phyloP scores from a whole-genome alignment of 768 basidiomycete species.

The Tylopilus plumbeoviolaceoides region DNA sequence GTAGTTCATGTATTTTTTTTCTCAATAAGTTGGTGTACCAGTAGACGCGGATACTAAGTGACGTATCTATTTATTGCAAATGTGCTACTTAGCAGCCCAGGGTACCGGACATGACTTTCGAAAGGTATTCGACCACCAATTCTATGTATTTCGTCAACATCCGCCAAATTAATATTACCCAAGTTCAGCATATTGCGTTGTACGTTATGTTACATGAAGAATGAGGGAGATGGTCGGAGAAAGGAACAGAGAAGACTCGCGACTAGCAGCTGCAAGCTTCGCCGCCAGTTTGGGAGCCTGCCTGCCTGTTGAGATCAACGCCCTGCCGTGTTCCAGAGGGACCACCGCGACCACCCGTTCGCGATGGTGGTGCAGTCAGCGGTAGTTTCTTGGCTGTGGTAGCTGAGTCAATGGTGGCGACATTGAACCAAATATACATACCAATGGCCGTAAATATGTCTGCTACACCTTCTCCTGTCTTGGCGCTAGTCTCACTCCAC shows the following conservation, averaged over 20 bases:
- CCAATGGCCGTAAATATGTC: slow-evolving; percentile 87
- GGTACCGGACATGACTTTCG: neutral
- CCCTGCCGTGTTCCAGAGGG: slow-evolving; percentile 56
- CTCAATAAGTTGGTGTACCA: neutral
- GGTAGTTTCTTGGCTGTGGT: slow-evolving; percentile 81
- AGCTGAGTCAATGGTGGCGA: neutral
- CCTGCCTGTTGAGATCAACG: slow-evolving; percentile 79
- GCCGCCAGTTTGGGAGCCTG: slow-evolving; percentile 42
- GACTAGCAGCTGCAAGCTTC: slow-evolving; percentile 76
- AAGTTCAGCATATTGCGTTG: slow-evolving; percentile 26
- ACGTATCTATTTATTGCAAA: neutral
- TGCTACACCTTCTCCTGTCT: slow-evolving; percentile 80
- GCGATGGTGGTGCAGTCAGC: slow-evolving; percentile 65
- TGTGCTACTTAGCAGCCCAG: neutral
- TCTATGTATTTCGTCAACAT: slow-evolving; percentile 6
- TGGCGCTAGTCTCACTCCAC: slow-evolving; percentile 92
- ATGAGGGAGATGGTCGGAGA: slow-evolving; percentile 8
- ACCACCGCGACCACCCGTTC: slow-evolving; percentile 51
- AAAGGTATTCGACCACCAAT: neutral
- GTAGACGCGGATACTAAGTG: neutral
- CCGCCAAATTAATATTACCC: slow-evolving; percentile 20
- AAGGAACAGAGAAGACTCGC: slow-evolving; percentile 6
- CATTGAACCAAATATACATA: slow-evolving; percentile 33
- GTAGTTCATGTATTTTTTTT: neutral
- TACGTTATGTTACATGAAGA: slow-evolving; percentile 28